phyloP scores from a whole-genome alignment of 2,329 filamentous ascomycete species.

The Colletotrichum lini region DNA sequence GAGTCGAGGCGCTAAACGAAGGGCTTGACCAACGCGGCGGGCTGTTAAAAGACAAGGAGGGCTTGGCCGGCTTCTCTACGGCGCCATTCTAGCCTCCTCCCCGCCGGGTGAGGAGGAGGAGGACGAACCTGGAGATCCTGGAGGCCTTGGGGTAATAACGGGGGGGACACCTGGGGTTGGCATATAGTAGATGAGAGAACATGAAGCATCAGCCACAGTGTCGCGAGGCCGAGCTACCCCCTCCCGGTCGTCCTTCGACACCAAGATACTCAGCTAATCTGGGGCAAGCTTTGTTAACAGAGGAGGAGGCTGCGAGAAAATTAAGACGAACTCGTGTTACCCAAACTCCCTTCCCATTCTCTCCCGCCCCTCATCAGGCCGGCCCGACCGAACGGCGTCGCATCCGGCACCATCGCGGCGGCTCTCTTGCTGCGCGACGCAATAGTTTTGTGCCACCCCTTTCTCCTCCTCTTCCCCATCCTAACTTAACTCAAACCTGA shows the following conservation, averaged over 20 bases:
- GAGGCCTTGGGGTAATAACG: not conserved
- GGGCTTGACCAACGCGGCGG: not conserved
- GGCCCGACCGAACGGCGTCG: slow-evolving; percentile 20
- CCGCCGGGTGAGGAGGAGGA: too few species aligned
- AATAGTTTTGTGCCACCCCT: not conserved
- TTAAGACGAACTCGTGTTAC: slow-evolving; percentile 1
- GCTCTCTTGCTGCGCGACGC: not conserved
- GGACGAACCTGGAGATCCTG: not conserved
- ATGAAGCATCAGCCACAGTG: not conserved
- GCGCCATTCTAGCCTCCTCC: not conserved
- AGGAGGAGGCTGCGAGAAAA: not conserved
- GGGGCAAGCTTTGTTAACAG: not conserved
- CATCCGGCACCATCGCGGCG: slow-evolving; percentile 29
- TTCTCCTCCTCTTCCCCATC: not conserved
- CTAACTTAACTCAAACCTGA: slow-evolving; percentile 14
- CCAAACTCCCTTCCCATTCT: not conserved
- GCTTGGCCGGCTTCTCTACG: slow-evolving; percentile 25
- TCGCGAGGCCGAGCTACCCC: slow-evolving; percentile 4
- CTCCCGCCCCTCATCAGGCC: not conserved
- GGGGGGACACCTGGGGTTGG: not conserved
- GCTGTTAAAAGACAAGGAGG: not conserved
- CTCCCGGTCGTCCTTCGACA: not conserved
- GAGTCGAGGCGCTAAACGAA: not conserved
- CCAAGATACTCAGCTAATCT: not conserved
- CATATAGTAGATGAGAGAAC: not conserved